A percentile compares a stretch with the other conserved stretches of the same genome.
phyloP scores from a whole-genome alignment of 805 yeast species.

The Spathaspora passalidarum region DNA sequence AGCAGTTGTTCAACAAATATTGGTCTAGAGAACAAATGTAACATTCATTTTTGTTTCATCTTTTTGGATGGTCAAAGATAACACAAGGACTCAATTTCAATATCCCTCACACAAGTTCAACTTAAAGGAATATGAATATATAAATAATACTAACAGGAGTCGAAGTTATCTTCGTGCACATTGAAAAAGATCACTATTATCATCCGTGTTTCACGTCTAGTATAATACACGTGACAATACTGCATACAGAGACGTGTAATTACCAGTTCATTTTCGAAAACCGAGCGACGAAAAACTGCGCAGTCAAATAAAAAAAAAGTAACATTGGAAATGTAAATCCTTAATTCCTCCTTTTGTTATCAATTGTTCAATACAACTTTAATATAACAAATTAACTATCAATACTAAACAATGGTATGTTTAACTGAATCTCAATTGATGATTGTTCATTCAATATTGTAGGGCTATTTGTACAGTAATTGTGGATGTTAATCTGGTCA shows the following conservation, averaged over 20 bases:
- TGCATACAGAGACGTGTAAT: not conserved
- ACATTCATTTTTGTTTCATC: no score
- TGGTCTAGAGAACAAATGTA: no score
- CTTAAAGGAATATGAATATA: no score
- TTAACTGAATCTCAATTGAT: not conserved
- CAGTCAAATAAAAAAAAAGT: not conserved
- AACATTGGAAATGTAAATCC: not conserved
- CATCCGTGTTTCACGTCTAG: not conserved
- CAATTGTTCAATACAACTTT: not conserved
- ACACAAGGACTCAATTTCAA: no score
- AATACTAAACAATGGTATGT: conserved; percentile 8
- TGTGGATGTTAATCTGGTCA: not conserved
- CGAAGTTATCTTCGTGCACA: no score
- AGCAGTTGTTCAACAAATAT: no score
- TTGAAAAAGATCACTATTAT: no score
- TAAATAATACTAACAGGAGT: no score
- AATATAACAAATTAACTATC: not conserved
- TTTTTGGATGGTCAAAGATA: no score
- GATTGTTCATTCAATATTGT: not conserved
- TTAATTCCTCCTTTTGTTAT: not conserved
- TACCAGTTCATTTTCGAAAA: not conserved
- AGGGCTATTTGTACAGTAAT: not conserved
- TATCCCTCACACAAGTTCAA: no score
- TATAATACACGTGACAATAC: not conserved
- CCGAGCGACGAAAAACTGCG: not conserved